Evolutionary conservation across 2,329 filamentous ascomycete genomes (phyloP).

Genomic region (Bipolaris oryzae): DNA sequence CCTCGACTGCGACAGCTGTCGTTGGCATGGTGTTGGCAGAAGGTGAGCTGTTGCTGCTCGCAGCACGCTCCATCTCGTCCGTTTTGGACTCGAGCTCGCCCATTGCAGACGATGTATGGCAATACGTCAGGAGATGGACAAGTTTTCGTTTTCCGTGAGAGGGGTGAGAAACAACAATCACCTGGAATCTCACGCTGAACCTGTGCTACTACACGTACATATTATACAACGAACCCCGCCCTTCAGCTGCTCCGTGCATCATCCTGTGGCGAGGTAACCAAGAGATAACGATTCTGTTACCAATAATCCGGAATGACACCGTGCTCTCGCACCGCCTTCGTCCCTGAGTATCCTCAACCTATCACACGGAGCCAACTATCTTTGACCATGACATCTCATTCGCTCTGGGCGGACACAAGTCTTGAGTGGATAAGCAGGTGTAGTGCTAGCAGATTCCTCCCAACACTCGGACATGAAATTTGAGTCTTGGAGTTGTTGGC

Average conservation of each 20-base stretch:
- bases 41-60: constrained; percentile 16
- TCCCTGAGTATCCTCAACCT: neutral
- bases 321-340: neutral
- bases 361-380: constrained; percentile 1
- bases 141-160: neutral
- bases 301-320: constrained; percentile 1
- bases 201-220: constrained; percentile 12
- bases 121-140: neutral
- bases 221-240: constrained; percentile 24
- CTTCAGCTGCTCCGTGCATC: constrained; percentile 13
- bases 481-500: constrained; percentile 29
- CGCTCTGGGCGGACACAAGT: neutral
- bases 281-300: constrained; percentile 27
- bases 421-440: neutral
- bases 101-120: constrained; percentile 15
- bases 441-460: neutral
- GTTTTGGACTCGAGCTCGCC: constrained; percentile 27
- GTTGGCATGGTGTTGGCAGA: constrained; percentile 17
- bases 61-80: constrained; percentile 17
- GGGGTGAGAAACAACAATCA: neutral
- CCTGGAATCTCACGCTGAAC: neutral
- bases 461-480: neutral
- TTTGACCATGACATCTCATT: neutral
- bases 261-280: constrained; percentile 25
- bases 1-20: constrained; percentile 17